phyloP scores from a whole-genome alignment of 768 basidiomycete species.

The Coprinopsis marcescibilis region DNA sequence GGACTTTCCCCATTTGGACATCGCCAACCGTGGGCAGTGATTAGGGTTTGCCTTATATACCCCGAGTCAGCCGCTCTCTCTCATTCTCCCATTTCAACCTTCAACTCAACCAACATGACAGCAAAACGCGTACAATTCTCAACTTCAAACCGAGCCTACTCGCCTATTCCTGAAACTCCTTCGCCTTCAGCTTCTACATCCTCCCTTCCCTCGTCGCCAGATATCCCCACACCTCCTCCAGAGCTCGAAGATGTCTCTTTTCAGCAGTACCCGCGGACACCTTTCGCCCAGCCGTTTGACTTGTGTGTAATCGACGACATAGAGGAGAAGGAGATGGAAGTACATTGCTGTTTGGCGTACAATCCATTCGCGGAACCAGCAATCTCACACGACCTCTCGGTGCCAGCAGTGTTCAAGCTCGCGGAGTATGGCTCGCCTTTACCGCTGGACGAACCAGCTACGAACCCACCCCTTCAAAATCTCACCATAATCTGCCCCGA shows the following conservation, averaged over 20 bases:
- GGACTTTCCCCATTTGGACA: conserved; percentile 5
- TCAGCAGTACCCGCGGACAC: conserved; percentile 24
- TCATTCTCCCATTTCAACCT: conserved; percentile 14
- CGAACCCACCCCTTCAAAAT: conserved; percentile 31
- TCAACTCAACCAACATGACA: conserved; percentile 21
- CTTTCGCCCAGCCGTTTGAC: conserved; percentile 22
- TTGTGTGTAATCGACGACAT: conserved; percentile 20
- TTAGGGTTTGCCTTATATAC: conserved; percentile 10
- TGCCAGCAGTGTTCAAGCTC: conserved; percentile 23
- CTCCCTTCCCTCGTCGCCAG: conserved; percentile 32
- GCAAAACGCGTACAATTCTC: conserved; percentile 40
- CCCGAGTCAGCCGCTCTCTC: conserved; percentile 5
- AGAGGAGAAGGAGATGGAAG: conserved; percentile 26
- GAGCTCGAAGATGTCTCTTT: conserved; percentile 18
- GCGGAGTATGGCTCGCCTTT: conserved; percentile 19
- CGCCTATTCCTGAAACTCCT: conserved; percentile 27
- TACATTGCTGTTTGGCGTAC: conserved; percentile 39
- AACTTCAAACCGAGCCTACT: conserved; percentile 30
- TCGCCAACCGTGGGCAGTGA: conserved; percentile 1
- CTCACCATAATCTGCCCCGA: conserved; percentile 30
- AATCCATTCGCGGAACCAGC: conserved; percentile 26
- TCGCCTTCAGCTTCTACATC: conserved; percentile 32
- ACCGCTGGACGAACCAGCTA: conserved; percentile 37
- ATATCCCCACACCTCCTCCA: conserved; percentile 32
- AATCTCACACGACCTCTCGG: conserved; percentile 33